Conservation (phyloP, 192 early-diverging fungal genomes). For the Pilobolus umbonatus region DNA sequence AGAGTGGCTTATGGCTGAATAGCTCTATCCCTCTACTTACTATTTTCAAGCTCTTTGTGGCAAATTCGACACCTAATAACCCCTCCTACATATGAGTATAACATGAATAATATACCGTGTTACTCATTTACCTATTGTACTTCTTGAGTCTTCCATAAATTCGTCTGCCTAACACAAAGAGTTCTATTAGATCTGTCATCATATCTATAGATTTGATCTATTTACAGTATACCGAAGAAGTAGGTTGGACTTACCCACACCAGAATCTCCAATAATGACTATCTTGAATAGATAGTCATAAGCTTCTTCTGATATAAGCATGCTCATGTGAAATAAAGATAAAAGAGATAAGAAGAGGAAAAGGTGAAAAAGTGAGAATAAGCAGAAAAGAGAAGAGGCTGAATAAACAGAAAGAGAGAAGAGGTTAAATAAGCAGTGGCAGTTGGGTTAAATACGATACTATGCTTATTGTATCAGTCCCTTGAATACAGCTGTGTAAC, state of each 20-base stretch:
- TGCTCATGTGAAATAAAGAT: not conserved
- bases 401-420: not conserved
- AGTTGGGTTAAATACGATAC: too few relatives aligned
- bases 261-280: conserved; percentile 62
- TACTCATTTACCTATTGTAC: not conserved
- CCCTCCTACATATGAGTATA: not conserved
- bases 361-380: not conserved
- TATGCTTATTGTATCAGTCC: too few relatives aligned
- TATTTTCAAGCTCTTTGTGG: conserved; percentile 8
- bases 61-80: conserved; percentile 8
- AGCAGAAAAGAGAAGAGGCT: not conserved
- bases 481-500: too few relatives aligned
- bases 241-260: conserved; percentile 53
- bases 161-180: not conserved
- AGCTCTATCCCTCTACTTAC: not conserved
- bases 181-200: not conserved
- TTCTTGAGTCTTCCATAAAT: not conserved
- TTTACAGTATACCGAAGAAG: conserved; percentile 43
- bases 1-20: too few relatives aligned
- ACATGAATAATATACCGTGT: not conserved
- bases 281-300: conserved; percentile 60
- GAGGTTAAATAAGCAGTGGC: too few relatives aligned
- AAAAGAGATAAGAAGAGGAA: not conserved
- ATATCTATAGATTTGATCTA: not conserved
- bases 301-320: conserved; percentile 38